These are phyloP conservation scores for Biscogniauxia sp. DNA, from an alignment of 2,329 filamentous ascomycete species.

Conservation along the genomic window DNA sequence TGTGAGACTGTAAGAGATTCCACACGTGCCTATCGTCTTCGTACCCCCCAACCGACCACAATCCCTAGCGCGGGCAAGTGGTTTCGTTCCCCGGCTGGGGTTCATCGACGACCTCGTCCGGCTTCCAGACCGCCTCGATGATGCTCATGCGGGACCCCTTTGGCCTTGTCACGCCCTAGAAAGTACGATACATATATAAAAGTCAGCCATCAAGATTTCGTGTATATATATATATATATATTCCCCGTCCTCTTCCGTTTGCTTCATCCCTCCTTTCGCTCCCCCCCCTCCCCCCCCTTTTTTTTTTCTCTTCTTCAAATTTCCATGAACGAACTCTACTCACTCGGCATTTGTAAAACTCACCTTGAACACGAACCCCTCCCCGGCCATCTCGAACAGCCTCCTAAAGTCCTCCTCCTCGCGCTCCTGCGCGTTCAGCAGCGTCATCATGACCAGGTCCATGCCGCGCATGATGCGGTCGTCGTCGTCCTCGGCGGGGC, in stretches of 20 bases:
- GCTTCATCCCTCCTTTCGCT: too few species aligned
- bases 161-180: conserved; percentile 39
- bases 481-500: conserved; percentile 41
- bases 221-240: too few species aligned
- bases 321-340: too few species aligned
- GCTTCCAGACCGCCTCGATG: conserved; percentile 48
- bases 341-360: too few species aligned
- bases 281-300: too few species aligned
- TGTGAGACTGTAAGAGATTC: too few species aligned
- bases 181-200: neutral
- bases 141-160: conserved; percentile 47
- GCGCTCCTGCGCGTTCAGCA: conserved; percentile 52
- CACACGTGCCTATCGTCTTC: too few species aligned
- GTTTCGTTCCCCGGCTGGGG: neutral
- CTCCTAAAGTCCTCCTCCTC: conserved; percentile 43
- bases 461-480: conserved; percentile 47
- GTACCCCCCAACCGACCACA: too few species aligned
- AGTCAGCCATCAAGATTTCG: neutral
- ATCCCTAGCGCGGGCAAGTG: neutral
- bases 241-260: too few species aligned
- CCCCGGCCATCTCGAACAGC: conserved; percentile 43
- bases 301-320: too few species aligned
- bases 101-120: neutral
- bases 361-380: conserved; percentile 44
- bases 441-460: conserved; percentile 51